Evolutionary conservation across 2,329 filamentous ascomycete genomes (phyloP).

Genomic region (Alternaria viburni): DNA sequence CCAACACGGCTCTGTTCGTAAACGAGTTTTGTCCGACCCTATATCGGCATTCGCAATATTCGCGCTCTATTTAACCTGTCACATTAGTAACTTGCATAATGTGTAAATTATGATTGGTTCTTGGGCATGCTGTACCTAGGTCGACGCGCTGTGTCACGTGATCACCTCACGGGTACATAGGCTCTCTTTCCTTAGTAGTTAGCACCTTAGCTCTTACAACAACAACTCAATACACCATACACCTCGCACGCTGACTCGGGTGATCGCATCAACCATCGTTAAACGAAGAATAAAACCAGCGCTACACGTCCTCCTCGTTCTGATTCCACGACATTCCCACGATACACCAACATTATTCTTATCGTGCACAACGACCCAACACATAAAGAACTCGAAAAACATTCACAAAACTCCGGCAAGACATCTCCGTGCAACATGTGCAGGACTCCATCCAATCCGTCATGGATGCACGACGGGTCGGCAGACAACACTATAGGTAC

Average conservation of each 20-base stretch:
- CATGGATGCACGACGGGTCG: neutral
- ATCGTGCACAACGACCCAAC: neutral
- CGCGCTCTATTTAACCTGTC: neutral
- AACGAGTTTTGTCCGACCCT: neutral
- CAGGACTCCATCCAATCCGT: neutral
- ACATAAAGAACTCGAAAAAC: neutral
- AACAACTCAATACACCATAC: too few relatives aligned
- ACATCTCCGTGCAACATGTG: neutral
- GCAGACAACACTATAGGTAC: neutral
- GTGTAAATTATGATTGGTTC: neutral
- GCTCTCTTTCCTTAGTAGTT: neutral
- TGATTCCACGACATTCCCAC: neutral
- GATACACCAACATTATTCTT: neutral
- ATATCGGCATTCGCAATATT: neutral
- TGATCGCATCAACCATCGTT: too few relatives aligned
- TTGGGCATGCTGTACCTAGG: neutral
- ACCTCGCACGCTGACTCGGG: too few relatives aligned
- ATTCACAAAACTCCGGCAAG: neutral
- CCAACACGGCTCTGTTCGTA: neutral
- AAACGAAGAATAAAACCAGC: too few relatives aligned
- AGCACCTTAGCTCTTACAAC: neutral
- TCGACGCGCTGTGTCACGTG: neutral
- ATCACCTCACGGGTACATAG: neutral
- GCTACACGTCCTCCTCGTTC: neutral
- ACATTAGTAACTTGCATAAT: neutral